Percentiles rank a stretch among this genome's conserved stretches.
These are phyloP conservation scores for Chlorella vulgaris DNA, from an alignment of 139 green algal species.

Conservation along the genomic window DNA sequence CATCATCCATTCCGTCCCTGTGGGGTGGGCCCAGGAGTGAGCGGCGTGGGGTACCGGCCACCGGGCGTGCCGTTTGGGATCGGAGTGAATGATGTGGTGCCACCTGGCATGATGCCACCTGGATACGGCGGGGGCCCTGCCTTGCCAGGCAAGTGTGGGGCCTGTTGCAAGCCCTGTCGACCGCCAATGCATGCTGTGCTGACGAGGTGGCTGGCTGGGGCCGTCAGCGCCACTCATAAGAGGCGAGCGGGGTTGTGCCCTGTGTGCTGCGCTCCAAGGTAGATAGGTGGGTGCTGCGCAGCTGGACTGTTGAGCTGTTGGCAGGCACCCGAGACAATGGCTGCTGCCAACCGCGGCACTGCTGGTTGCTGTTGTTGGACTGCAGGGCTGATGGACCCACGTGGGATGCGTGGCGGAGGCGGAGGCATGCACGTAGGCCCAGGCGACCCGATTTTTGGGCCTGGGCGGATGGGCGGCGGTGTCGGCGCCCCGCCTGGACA, in stretches of 20 bases:
- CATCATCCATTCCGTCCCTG: too few relatives aligned
- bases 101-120: constrained; percentile 32
- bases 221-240: not conserved
- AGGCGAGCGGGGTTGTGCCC: not conserved
- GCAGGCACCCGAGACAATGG: not conserved
- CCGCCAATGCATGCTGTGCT: not conserved
- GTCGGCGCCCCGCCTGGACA: not conserved
- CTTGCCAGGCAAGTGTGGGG: not conserved
- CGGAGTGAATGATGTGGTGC: constrained; percentile 38
- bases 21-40: not conserved
- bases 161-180: not conserved
- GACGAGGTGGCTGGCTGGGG: not conserved
- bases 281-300: not conserved
- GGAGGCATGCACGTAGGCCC: constrained; percentile 61
- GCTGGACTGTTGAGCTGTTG: not conserved
- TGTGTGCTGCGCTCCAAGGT: not conserved
- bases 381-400: constrained; percentile 28
- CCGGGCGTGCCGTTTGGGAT: constrained; percentile 21
- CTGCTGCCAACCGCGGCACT: not conserved
- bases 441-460: constrained; percentile 53
- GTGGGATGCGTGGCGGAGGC: constrained; percentile 3
- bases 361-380: not conserved
- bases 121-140: constrained; percentile 27
- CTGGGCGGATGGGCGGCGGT: constrained; percentile 17
- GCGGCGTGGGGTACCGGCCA: constrained; percentile 14